phyloP scores from a whole-genome alignment of 495 filamentous ascomycete species.

The Haplographium delicatum region DNA sequence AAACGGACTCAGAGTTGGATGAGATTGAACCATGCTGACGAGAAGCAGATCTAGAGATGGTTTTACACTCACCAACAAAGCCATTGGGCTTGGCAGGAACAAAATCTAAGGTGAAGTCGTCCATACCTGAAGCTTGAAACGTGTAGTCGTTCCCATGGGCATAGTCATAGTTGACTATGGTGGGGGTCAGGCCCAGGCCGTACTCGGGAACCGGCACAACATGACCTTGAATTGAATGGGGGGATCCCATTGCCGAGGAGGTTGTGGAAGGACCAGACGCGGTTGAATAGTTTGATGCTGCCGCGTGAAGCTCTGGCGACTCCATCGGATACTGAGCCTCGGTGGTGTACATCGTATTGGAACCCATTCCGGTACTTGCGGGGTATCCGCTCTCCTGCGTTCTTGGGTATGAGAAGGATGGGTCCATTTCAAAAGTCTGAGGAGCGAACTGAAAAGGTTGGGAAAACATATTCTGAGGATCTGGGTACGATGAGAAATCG shows the following conservation, averaged over 20 bases:
- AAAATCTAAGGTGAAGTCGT: constrained; percentile 46
- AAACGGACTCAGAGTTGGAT: constrained; percentile 21
- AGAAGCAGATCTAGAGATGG: constrained; percentile 25
- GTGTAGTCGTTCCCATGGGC: constrained; percentile 31
- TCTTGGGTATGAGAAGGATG: constrained; percentile 19
- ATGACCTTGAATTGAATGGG: constrained; percentile 58
- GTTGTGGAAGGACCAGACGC: constrained; percentile 71
- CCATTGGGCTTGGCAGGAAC: constrained; percentile 44
- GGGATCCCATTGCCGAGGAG: constrained; percentile 79
- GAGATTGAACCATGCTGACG: constrained; percentile 26
- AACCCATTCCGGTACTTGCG: constrained; percentile 11
- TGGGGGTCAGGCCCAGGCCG: constrained; percentile 60
- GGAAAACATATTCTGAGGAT: constrained; percentile 19
- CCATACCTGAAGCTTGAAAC: constrained; percentile 40
- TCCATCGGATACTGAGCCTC: constrained; percentile 20
- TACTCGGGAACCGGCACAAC: constrained; percentile 56
- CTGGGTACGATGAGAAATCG: constrained; percentile 27
- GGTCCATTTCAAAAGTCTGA: constrained; percentile 18
- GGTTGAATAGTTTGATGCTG: constrained; percentile 60
- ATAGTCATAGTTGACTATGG: constrained; percentile 60
- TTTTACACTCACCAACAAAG: constrained; percentile 74
- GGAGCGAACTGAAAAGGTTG: constrained; percentile 15
- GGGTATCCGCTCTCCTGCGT: constrained; percentile 15
- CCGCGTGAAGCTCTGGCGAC: constrained; percentile 39
- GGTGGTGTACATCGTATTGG: constrained; percentile 20